Evolutionary conservation across 2,329 filamentous ascomycete genomes (phyloP), one percentile per base, ranked within the genome.

Genomic region (Biscogniauxia marginata): DNA sequence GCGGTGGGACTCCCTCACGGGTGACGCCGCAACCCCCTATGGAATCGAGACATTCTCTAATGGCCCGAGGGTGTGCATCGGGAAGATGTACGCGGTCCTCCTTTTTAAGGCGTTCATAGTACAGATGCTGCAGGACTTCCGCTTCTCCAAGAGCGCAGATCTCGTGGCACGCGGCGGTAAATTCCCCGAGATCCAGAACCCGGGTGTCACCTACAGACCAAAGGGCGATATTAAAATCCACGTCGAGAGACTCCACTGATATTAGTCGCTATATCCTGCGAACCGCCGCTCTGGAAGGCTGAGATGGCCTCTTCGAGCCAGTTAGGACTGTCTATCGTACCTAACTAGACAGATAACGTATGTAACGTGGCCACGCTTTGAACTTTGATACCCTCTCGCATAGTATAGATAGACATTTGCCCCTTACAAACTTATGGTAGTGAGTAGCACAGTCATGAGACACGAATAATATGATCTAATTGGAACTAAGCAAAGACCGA

Each of bases 81-180:
- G 58, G 19, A 60, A 60, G 53, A 51, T 43, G 45, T 60, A 60
- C 48, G 55, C 58, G 52, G 46, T 57, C 9, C 55, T 60, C 2
- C 52, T 55, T 2, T 60, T 60, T 48, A 60, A 60, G 50, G 46
- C 50, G n/a, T 57, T 60, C 54, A 57, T 57, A 55, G 23, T 60
- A 11, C 55, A 60, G 49, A 39, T 60, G 13, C 24, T 60, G 3
- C 54, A 50, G 16, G 54, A 55, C 13, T 57, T 60, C 50, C 54
- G 53, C 46, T 53, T 60, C 45, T 50, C 52, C 25, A 50, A 51
- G 16, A 57, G 55, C 43, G 46, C 58, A 30, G 19, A 8, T 4
- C 55, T 60, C 2, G 44, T 34, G 9, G 55, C 52, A 16, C 46
- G 55, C 6, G 53, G 50, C 11, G 58, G 52, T 20, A n/a, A 8